Evolutionary conservation across 768 basidiomycete species (phyloP), one percentile per base, ranked within the genome.

Genomic region (Hypholoma sublateritium): DNA sequence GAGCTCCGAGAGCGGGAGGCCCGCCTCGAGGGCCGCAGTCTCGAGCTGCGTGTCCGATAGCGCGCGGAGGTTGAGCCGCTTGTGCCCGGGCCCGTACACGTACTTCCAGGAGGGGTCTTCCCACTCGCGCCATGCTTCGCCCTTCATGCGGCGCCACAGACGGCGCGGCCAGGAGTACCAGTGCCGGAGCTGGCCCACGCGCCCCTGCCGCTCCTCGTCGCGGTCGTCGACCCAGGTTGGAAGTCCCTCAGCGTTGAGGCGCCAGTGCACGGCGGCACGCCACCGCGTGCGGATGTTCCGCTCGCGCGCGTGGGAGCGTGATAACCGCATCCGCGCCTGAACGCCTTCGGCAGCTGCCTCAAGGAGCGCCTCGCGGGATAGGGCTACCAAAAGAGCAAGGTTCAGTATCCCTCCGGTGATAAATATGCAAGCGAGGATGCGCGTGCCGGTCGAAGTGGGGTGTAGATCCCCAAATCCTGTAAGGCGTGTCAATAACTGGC

Each of bases 391-490:
- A 12, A 91, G 73, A 12, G 80, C 86, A 25, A 89, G 69, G 60
- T 80, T 87, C 57, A 91, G 32, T 49, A 93, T 80, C 11, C 88
- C 88, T 34, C 85, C 69, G 0, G 75, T 71, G 37, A 83, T 74
- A 59, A 87, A 89, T 55, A 82, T 60, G 65, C 83, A 83, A 0
- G 80, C 74, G 61, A 88, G 87, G 12, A 87, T 60, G n/a, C 84
- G 84, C 3, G 82, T 74, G 0, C 77, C 77, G 3, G 81, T 72
- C 2, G 75, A 72, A 2, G 43, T 51, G 2, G 89, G 89, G 9
- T 73, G 67, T 52, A 91, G 86, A 64, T 93, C 91, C n/a, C 91
- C 91, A 64, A 91, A 91, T 4, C 87, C 85, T 79, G 56, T 71
- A 62, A 68, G 56, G 32, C 35, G 39, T 19, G 28, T 53, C 37